These are phyloP conservation scores for Tylopilus felleus DNA, from an alignment of 768 basidiomycete species.

Conservation along the genomic window DNA sequence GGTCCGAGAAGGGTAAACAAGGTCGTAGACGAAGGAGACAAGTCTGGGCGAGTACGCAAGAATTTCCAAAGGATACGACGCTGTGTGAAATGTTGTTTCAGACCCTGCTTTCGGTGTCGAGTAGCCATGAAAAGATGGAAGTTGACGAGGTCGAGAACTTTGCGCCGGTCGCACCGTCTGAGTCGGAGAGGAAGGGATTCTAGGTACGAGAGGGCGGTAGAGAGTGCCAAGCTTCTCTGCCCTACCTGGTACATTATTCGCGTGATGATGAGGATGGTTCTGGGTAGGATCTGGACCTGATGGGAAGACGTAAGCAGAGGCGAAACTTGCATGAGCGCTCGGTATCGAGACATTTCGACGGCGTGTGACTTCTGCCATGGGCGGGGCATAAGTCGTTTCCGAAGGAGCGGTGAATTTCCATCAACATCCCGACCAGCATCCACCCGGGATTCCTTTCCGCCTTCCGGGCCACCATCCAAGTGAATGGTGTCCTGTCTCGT, in stretches of 20 bases:
- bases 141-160: constrained; percentile 50
- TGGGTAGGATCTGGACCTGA: constrained; percentile 36
- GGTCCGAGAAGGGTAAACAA: constrained; percentile 55
- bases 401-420: neutral
- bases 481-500: neutral
- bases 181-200: constrained; percentile 44
- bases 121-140: constrained; percentile 41
- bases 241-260: constrained; percentile 43
- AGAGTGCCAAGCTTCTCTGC: constrained; percentile 38
- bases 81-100: constrained; percentile 43
- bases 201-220: constrained; percentile 49
- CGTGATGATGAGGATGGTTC: constrained; percentile 44
- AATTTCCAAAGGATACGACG: constrained; percentile 45
- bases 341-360: constrained; percentile 30
- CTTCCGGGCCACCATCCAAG: neutral
- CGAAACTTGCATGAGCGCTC: constrained; percentile 39
- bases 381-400: constrained; percentile 16
- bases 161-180: constrained; percentile 29
- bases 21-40: constrained; percentile 59
- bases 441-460: neutral
- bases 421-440: neutral
- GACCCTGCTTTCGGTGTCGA: constrained; percentile 33
- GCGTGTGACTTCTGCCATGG: constrained; percentile 8
- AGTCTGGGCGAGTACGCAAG: constrained; percentile 42
- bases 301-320: constrained; percentile 37